Evolutionary conservation across 768 basidiomycete genomes (phyloP).

Genomic region (Gymnopilus junonius): DNA sequence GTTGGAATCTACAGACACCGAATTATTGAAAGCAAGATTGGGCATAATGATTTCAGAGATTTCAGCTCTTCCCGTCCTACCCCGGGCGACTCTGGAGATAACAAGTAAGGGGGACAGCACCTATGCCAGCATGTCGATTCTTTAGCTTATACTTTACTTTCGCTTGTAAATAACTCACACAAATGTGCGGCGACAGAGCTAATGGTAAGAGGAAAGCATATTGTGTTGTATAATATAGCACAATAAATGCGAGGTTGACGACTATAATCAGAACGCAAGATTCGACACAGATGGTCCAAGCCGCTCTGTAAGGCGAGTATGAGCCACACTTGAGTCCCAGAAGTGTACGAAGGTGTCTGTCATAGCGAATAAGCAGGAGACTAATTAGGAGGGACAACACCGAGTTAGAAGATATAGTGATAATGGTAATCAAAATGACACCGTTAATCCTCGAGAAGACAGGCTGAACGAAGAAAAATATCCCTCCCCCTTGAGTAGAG

Average conservation of each 20-base stretch:
- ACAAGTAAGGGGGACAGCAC: conserved; percentile 8
- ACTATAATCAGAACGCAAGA: conserved; percentile 15
- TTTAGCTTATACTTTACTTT: background rate
- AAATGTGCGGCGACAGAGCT: conserved; percentile 3
- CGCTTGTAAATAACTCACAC: background rate
- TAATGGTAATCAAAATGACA: conserved; percentile 1
- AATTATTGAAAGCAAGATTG: background rate
- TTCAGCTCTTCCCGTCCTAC: background rate
- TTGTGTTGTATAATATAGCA: conserved; percentile 3
- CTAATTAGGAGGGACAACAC: conserved; percentile 7
- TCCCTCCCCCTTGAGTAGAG: background rate
- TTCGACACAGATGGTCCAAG: conserved; percentile 15
- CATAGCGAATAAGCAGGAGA: conserved; percentile 7
- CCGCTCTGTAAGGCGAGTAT: conserved; percentile 5
- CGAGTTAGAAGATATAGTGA: background rate
- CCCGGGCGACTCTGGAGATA: conserved; percentile 3
- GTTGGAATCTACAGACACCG: background rate
- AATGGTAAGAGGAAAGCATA: conserved; percentile 1
- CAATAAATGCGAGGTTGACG: background rate
- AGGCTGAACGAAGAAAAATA: conserved; percentile 6
- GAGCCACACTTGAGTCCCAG: background rate
- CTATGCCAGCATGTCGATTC: background rate
- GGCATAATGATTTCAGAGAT: background rate
- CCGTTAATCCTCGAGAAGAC: conserved; percentile 3
- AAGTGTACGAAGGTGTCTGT: background rate